These are phyloP conservation scores for Colletotrichum cereale DNA, from an alignment of 2,329 filamentous ascomycete species.

Conservation along the genomic window DNA sequence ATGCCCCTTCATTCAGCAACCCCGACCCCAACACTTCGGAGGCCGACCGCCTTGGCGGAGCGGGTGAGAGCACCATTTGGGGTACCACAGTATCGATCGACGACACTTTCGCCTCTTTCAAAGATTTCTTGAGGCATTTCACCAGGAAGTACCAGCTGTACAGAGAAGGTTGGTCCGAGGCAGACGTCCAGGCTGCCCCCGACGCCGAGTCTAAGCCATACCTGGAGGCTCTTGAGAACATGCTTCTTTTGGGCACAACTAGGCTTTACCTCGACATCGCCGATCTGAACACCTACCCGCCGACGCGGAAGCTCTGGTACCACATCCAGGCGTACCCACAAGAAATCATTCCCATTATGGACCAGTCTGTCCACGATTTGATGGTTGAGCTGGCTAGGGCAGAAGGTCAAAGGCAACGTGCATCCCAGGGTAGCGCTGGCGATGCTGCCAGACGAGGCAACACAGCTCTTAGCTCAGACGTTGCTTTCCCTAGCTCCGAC, in stretches of 20 bases:
- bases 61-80: slow-evolving; percentile 89
- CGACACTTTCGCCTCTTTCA: slow-evolving; percentile 88
- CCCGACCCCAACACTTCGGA: slow-evolving; percentile 89
- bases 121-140: slow-evolving; percentile 93
- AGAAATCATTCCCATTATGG: slow-evolving; percentile 97
- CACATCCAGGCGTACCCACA: slow-evolving; percentile 94
- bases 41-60: slow-evolving; percentile 86
- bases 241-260: slow-evolving; percentile 87
- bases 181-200: slow-evolving; percentile 77
- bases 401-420: slow-evolving; percentile 78
- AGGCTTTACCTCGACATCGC: slow-evolving; percentile 89
- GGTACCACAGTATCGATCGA: slow-evolving; percentile 96
- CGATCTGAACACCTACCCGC: slow-evolving; percentile 92
- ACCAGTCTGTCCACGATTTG: slow-evolving; percentile 91
- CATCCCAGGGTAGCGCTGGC: slow-evolving; percentile 68
- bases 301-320: slow-evolving; percentile 94
- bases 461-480: slow-evolving; percentile 75
- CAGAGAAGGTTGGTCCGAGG: slow-evolving; percentile 84
- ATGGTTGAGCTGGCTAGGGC: slow-evolving; percentile 91
- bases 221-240: slow-evolving; percentile 85
- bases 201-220: slow-evolving; percentile 86
- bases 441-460: slow-evolving; percentile 50
- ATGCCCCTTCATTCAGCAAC: slow-evolving; percentile 72
- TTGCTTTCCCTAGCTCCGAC: slow-evolving; percentile 85
- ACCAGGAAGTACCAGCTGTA: slow-evolving; percentile 95